Base-by-base conservation (phyloP, 441 rosid species). In the Pelargonium hybrid region DNA sequence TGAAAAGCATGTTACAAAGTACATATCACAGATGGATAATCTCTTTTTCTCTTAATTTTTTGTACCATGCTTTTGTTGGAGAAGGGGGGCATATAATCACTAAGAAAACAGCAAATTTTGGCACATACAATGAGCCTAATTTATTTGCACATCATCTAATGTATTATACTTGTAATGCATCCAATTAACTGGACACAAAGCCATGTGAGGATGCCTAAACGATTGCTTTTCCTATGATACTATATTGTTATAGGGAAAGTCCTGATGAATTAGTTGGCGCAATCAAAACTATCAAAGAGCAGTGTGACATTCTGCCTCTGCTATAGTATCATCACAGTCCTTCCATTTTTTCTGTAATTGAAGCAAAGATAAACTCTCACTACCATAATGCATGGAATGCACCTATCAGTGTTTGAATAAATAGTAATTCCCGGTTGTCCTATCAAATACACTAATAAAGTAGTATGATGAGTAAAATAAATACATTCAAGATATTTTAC, bases 401-500 rank as follows among this genome's bases (percentile, higher is more conserved):
- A 18, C 62, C 13, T 0, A 9, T 18, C 21, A 56, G 25, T 23
- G 21, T 56, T 56, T 56, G 26, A 21, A 56, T 56, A 34, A 34
- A 34, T 34, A 34, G 9, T 34, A 34, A 34, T 34, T 66, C 18
- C 18, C 26, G 47, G 2, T 62, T 68, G 25, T 31, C 56, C 37
- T 47, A 25, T 29, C 13, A 37, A 50, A 21, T 5, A 70, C 10
- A n/a, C n/a, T n/a, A n/a, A n/a, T n/a, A n/a, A n/a, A 15, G 2
- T 23, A 70, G 37, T 29, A 37, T 57, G 31, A 8, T 54, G 17
- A 5, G 3, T 21, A n/a, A 65, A 5, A 50, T 52, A 14, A 14
- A 8, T 14, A 6, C 11, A 0, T 69, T 6, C 61, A 21, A 21
- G 67, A 29, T 34, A 47, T 5, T 56, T 80, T 85, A 94, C 96